Conservation (phyloP, 148 eudicot species). For the Simmondsia chinensis region DNA sequence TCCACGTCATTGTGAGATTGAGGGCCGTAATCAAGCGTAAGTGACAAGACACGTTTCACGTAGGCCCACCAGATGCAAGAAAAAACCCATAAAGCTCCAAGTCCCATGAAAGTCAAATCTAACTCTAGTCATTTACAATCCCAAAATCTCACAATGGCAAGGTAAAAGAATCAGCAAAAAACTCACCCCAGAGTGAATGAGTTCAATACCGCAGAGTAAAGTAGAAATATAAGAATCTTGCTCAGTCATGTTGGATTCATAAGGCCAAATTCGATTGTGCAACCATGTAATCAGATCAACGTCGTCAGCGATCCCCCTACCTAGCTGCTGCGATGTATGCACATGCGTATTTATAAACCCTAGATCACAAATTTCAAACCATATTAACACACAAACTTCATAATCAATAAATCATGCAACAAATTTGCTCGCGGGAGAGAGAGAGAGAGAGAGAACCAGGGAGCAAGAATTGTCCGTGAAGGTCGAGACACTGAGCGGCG, state of each 20-base stretch:
- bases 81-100: too few relatives aligned
- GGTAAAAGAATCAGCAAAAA: not conserved
- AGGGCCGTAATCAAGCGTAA: too few relatives aligned
- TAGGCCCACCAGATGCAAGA: too few relatives aligned
- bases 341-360: conserved; percentile 88
- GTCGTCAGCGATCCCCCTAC: conserved; percentile 86
- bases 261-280: conserved; percentile 86
- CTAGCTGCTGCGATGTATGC: conserved; percentile 89
- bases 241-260: conserved; percentile 73
- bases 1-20: too few relatives aligned
- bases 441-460: conserved; percentile 31
- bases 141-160: too few relatives aligned
- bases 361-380: conserved; percentile 14
- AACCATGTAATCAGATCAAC: conserved; percentile 91
- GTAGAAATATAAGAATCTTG: conserved; percentile 77
- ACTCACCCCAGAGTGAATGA: conserved; percentile 82
- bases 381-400: not conserved
- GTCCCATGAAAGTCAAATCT: too few relatives aligned
- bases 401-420: not conserved
- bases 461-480: conserved; percentile 43
- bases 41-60: too few relatives aligned
- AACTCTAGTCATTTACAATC: too few relatives aligned
- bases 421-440: not conserved
- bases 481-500: conserved; percentile 25
- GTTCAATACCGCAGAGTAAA: conserved; percentile 88